phyloP scores from a whole-genome alignment of 352 stramenopile species.

The Pythium rhizo-oryzae region DNA sequence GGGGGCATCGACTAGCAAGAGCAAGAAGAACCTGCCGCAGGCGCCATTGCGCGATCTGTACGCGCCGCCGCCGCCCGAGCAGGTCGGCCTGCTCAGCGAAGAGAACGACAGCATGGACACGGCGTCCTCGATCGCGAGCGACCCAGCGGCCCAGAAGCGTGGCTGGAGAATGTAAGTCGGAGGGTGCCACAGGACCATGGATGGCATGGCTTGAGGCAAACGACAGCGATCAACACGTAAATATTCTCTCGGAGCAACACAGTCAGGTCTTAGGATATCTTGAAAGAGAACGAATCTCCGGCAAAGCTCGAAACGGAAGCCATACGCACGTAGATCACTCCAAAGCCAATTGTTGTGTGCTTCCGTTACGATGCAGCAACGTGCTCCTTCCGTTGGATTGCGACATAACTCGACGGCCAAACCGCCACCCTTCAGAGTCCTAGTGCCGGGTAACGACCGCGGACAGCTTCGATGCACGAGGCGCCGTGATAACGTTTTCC shows the following conservation, averaged over 20 bases:
- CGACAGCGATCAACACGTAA: not conserved
- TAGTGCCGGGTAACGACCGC: too few species aligned
- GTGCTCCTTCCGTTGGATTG: not conserved
- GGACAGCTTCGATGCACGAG: too few species aligned
- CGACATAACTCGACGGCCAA: too few species aligned
- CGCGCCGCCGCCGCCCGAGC: conserved; percentile 34
- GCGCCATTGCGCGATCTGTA: conserved; percentile 44
- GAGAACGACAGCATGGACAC: conserved; percentile 26
- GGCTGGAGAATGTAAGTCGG: conserved; percentile 61
- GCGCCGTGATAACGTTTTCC: too few species aligned
- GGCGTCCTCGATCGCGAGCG: conserved; percentile 13
- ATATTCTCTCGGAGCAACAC: not conserved
- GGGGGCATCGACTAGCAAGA: conserved; percentile 57
- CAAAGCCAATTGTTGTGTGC: too few species aligned
- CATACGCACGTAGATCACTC: too few species aligned
- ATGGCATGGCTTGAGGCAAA: too few species aligned
- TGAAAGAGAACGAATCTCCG: too few species aligned
- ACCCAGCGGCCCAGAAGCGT: conserved; percentile 35
- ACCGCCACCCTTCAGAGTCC: too few species aligned
- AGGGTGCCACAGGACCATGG: not conserved
- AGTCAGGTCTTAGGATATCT: too few species aligned
- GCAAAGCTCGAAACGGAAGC: too few species aligned
- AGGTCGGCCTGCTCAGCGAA: conserved; percentile 49
- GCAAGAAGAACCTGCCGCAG: conserved; percentile 44
- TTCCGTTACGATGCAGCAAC: too few species aligned